phyloP scores from a whole-genome alignment of 495 filamentous ascomycete species.

The Penicillium turbatum region DNA sequence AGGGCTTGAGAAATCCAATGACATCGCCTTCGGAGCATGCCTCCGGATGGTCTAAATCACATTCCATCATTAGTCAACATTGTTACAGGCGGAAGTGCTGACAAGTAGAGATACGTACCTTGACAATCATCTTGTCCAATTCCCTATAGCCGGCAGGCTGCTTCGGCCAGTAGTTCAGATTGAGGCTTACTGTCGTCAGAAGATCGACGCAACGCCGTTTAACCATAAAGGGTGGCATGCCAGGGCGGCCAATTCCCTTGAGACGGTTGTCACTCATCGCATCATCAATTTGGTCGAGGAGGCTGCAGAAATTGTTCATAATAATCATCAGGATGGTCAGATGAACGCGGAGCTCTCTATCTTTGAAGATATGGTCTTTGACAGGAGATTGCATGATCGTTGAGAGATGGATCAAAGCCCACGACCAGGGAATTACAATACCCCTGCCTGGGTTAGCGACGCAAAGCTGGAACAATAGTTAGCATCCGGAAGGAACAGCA shows the following conservation, averaged over 20 bases:
- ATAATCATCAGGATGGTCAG: background rate
- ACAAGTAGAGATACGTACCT: background rate
- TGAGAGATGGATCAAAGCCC: slow-evolving; percentile 10
- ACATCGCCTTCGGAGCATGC: background rate
- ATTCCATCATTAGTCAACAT: background rate
- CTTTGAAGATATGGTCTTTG: background rate
- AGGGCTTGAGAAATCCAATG: background rate
- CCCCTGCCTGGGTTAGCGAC: slow-evolving; percentile 6
- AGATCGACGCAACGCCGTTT: slow-evolving; percentile 11
- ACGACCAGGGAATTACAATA: slow-evolving; percentile 11
- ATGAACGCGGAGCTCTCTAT: background rate
- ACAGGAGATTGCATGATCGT: slow-evolving; percentile 1
- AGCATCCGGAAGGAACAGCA: background rate
- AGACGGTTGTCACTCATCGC: background rate
- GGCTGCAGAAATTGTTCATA: background rate
- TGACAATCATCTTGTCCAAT: background rate
- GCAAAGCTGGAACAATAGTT: slow-evolving; percentile 7
- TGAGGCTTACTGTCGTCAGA: slow-evolving; percentile 9
- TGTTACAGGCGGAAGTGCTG: background rate
- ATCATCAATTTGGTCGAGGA: background rate
- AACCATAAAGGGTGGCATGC: background rate
- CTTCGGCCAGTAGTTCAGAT: slow-evolving; percentile 7
- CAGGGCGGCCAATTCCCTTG: background rate
- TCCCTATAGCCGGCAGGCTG: background rate
- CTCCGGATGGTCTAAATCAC: background rate